phyloP scores from a whole-genome alignment of 2,329 filamentous ascomycete species.

The Penicillium aurantiogriseum region DNA sequence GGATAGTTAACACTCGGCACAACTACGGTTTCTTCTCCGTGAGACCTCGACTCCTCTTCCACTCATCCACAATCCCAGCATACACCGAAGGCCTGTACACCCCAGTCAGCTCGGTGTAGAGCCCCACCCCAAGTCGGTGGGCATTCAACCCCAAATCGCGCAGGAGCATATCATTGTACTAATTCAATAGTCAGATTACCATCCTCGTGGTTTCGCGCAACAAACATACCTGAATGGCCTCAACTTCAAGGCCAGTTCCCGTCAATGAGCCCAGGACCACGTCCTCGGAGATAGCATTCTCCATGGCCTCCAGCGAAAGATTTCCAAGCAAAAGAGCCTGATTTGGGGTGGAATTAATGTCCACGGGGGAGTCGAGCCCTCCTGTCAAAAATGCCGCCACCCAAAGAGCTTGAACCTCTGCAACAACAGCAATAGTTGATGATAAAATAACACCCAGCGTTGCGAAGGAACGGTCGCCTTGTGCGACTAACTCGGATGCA shows the following conservation, averaged over 20 bases:
- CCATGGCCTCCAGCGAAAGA: conserved; percentile 9
- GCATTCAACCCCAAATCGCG: conserved; percentile 26
- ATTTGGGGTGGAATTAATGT: neutral
- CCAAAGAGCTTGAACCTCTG: conserved; percentile 29
- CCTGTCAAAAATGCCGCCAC: conserved; percentile 24
- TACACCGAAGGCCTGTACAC: conserved; percentile 26
- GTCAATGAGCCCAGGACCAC: conserved; percentile 22
- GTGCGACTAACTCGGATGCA: conserved; percentile 19
- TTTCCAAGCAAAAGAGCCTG: neutral
- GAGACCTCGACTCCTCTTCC: conserved; percentile 5
- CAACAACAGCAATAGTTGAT: conserved; percentile 23
- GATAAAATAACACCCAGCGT: conserved; percentile 19
- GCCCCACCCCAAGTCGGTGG: conserved; percentile 20
- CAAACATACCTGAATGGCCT: conserved; percentile 22
- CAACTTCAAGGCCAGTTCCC: conserved; percentile 19
- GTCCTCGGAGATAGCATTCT: conserved; percentile 22
- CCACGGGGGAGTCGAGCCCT: conserved; percentile 11
- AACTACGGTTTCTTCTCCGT: neutral
- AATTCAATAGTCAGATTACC: neutral
- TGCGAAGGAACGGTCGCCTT: conserved; percentile 26
- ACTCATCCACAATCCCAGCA: conserved; percentile 28
- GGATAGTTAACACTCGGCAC: neutral
- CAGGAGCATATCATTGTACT: conserved; percentile 30
- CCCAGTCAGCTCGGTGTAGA: conserved; percentile 21
- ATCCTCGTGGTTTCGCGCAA: neutral